These are phyloP conservation scores for Dactylella cylindrospora DNA, from an alignment of 2,329 filamentous ascomycete genomes.

Conservation along the genomic window DNA sequence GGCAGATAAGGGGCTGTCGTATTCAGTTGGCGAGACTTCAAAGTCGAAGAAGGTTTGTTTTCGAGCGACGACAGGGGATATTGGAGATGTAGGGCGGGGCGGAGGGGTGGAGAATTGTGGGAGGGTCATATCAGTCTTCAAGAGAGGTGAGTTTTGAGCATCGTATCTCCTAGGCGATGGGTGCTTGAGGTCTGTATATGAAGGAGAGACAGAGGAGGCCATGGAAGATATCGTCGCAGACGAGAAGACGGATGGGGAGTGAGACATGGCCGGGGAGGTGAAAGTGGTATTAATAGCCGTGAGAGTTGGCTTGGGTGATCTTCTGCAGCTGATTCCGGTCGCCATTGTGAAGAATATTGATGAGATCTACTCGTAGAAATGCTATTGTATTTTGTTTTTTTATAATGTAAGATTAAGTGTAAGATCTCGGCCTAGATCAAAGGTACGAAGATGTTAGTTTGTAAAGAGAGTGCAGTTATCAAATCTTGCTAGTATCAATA, in stretches of 20 bases:
- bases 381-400: background rate
- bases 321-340: conserved; percentile 11
- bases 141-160: conserved; percentile 35
- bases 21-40: conserved; percentile 17
- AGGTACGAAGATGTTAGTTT: conserved; percentile 1
- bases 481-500: too few species aligned
- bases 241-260: conserved; percentile 35
- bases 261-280: conserved; percentile 32
- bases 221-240: conserved; percentile 42
- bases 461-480: background rate
- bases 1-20: conserved; percentile 29
- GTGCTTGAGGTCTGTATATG: conserved; percentile 26
- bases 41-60: conserved; percentile 29
- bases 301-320: conserved; percentile 36
- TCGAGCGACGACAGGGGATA: conserved; percentile 1
- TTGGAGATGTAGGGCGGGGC: background rate
- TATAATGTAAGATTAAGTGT: background rate
- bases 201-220: conserved; percentile 38
- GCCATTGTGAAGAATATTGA: conserved; percentile 27
- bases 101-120: conserved; percentile 11
- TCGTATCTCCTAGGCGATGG: conserved; percentile 37
- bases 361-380: conserved; percentile 39
- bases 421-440: background rate
- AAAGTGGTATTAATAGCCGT: conserved; percentile 41
- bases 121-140: conserved; percentile 26